Evolutionary conservation across 352 stramenopile species (phyloP).

Genomic region (Phytophthora citricola): DNA sequence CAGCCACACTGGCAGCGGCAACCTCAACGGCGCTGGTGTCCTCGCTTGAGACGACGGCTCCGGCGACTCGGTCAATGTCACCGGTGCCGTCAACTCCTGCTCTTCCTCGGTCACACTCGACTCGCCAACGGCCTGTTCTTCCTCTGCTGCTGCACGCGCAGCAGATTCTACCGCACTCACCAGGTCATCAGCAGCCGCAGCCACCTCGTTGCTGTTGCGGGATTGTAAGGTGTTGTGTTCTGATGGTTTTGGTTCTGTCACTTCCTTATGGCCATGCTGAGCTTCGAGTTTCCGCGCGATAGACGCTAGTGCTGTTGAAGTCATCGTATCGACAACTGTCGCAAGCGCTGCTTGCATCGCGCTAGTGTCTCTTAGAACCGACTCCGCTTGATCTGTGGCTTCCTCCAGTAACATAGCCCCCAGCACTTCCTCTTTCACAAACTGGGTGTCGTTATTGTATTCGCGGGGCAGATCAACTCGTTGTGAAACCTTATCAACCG

Average conservation of each 20-base stretch:
- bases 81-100: neutral
- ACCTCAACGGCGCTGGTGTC: neutral
- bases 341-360: conserved; percentile 22
- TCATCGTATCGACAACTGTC: conserved; percentile 33
- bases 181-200: neutral
- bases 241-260: neutral
- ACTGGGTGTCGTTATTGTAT: conserved; percentile 17
- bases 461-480: conserved; percentile 1
- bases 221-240: no score
- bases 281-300: neutral
- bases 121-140: neutral
- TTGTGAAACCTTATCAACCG: conserved; percentile 25
- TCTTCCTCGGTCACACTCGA: neutral
- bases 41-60: neutral
- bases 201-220: neutral
- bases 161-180: neutral
- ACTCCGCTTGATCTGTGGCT: neutral
- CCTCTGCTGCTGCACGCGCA: neutral
- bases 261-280: neutral
- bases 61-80: neutral
- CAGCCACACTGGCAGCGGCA: neutral
- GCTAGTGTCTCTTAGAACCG: conserved; percentile 3
- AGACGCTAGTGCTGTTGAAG: conserved; percentile 24
- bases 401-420: neutral
- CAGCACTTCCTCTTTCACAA: conserved; percentile 24